Base-by-base conservation (phyloP, 2,329 filamentous ascomycete genomes). In the Tolypocladium cylindrosporum region DNA sequence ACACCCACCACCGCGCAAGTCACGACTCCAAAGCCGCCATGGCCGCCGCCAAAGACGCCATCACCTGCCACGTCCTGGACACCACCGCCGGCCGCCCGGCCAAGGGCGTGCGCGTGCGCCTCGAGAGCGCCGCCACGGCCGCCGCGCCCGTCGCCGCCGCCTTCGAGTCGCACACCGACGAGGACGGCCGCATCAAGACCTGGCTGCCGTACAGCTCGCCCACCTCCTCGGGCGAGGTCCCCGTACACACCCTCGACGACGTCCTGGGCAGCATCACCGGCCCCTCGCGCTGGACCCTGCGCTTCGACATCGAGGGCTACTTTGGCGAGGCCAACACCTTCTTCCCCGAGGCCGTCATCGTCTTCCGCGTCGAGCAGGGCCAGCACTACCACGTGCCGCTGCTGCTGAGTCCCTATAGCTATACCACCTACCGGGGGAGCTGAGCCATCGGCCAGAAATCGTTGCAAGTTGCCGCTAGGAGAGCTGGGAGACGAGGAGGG, bases 61-160 rank as follows among this genome's bases (percentile, higher is more conserved):
- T 94, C 68, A 93, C 90, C 71, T 93, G 89, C 78, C 90, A 94
- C 78, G 83, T 92, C 72, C 89, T 94, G 71, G 89, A 94, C 78
- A 93, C 89, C 13, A 82, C 85, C n/a, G 76, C 81, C 61, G 90
- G 90, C 67, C 80, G 80, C 58, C 90, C 90, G 27, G 90, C 84
- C 19, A 73, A 79, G 58, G 77, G 78, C 61, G 82, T 94, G 66
- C 79, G 79, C 62, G 88, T 92, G 58, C 84, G 81, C 57, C 82
- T 91, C 27, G 76, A 84, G 54, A 79, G 79, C 7, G 72, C 69
- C 55, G 65, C 59, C 48, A 58, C 68, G 59, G 59, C 69, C 14
- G 61, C 69, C 21, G 57, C 65, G 65, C 69, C 69, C 45, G 68
- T 71, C 58, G 67, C 70, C 53, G 64, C 69, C 14, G 72, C 77